Conservation (phyloP, 1,284 basidiomycete species). For the Fomitopsis schrenkii region DNA sequence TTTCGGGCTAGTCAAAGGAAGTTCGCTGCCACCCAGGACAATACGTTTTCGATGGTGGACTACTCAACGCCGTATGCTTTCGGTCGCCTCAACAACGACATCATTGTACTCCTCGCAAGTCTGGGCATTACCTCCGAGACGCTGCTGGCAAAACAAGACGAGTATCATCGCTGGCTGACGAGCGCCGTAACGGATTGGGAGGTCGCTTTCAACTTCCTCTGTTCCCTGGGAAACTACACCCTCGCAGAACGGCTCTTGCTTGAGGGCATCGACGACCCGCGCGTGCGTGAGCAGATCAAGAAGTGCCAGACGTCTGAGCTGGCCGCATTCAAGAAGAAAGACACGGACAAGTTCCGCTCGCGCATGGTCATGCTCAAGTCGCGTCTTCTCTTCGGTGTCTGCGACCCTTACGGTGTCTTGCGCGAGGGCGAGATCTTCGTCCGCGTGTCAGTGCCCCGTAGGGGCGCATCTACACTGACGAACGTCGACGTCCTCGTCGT, state of each 20-base stretch:
- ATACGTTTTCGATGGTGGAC: constrained; percentile 61
- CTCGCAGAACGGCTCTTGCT: constrained; percentile 50
- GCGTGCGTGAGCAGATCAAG: constrained; percentile 37
- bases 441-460: constrained; percentile 46
- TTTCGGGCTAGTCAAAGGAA: constrained; percentile 69
- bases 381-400: constrained; percentile 58
- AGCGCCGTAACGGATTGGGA: constrained; percentile 41
- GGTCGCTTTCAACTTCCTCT: constrained; percentile 52
- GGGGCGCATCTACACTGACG: constrained; percentile 50
- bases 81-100: constrained; percentile 62
- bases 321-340: constrained; percentile 47
- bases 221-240: constrained; percentile 41
- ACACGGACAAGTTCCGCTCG: constrained; percentile 48
- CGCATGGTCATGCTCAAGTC: constrained; percentile 60
- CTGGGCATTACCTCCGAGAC: constrained; percentile 54
- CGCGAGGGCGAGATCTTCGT: constrained; percentile 61
- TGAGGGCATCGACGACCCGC: constrained; percentile 45
- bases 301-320: constrained; percentile 45
- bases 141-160: constrained; percentile 49
- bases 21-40: constrained; percentile 48
- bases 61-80: constrained; percentile 59
- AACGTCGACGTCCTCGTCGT: constrained; percentile 59
- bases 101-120: constrained; percentile 59
- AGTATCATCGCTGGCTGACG: constrained; percentile 54
- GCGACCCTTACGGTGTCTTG: constrained; percentile 58